These are phyloP conservation scores for Chrysopogon serrulatus DNA, from an alignment of 176 grass and related monocot genomes.

Conservation along the genomic window DNA sequence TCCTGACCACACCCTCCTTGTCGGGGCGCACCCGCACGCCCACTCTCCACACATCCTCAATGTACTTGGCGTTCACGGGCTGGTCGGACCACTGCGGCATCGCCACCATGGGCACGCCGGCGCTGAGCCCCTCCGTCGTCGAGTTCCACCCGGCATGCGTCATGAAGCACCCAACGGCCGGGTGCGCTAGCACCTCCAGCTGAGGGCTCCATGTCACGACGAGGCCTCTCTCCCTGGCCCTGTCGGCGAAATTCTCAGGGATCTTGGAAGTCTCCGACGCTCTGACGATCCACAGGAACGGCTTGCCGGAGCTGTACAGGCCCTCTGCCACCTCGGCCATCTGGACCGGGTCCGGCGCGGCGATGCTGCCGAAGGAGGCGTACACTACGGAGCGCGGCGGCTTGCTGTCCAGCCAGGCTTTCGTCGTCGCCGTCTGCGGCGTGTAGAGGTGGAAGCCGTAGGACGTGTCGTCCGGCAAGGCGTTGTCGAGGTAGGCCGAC, in stretches of 20 bases:
- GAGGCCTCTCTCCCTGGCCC: not conserved
- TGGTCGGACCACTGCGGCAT: slow-evolving; percentile 64
- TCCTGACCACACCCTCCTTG: not conserved
- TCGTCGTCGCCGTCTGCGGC: not conserved
- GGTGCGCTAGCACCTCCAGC: slow-evolving; percentile 51
- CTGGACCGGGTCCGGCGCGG: not conserved
- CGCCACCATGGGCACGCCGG: slow-evolving; percentile 29
- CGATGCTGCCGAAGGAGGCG: slow-evolving; percentile 56
- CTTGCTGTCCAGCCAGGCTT: slow-evolving; percentile 25
- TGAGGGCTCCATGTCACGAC: slow-evolving; percentile 46
- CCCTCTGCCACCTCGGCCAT: slow-evolving; percentile 38
- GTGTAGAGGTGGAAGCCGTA: slow-evolving; percentile 39
- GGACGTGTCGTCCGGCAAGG: slow-evolving; percentile 3
- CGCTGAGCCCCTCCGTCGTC: slow-evolving; percentile 13
- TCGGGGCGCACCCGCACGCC: slow-evolving; percentile 29
- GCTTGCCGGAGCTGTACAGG: slow-evolving; percentile 18
- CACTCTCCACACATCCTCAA: slow-evolving; percentile 52
- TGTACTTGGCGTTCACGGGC: slow-evolving; percentile 58
- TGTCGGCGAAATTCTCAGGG: not conserved
- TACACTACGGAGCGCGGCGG: slow-evolving; percentile 34
- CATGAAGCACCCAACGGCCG: not conserved
- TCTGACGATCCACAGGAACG: slow-evolving; percentile 58
- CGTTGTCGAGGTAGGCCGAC: slow-evolving; percentile 19
- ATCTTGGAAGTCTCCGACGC: slow-evolving; percentile 16
- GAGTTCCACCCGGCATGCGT: not conserved